A percentile compares a stretch with the other conserved stretches of the same genome.
These are phyloP conservation scores for Colletotrichum incanum DNA, from an alignment of 2,329 filamentous ascomycete genomes.

Conservation along the genomic window DNA sequence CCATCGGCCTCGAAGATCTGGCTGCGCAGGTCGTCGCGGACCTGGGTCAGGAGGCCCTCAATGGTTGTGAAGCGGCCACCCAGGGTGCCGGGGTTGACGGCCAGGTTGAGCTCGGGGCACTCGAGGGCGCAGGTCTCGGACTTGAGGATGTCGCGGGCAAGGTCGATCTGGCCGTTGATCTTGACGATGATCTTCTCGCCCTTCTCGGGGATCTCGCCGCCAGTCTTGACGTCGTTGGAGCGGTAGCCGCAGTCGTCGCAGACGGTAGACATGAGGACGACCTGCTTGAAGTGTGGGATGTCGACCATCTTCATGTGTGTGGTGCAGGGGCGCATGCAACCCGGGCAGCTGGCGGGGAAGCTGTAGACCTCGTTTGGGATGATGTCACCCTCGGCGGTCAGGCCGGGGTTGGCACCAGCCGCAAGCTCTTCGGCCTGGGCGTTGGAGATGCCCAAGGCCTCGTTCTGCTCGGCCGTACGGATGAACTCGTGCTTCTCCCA, in stretches of 20 bases:
- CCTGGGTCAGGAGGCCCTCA: slow-evolving; percentile 92
- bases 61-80: slow-evolving; percentile 98
- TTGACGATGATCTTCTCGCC: slow-evolving; percentile 87
- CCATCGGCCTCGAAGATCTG: slow-evolving; percentile 87
- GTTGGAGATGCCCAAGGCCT: slow-evolving; percentile 82
- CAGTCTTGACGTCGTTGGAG: slow-evolving; percentile 98
- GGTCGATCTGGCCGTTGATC: slow-evolving; percentile 77
- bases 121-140: slow-evolving; percentile 91
- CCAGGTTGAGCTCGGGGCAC: slow-evolving; percentile 89
- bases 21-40: slow-evolving; percentile 88
- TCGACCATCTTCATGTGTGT: slow-evolving; percentile 99
- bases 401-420: slow-evolving; percentile 63
- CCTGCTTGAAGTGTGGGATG: slow-evolving; percentile 98
- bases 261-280: slow-evolving; percentile 94
- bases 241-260: slow-evolving; percentile 95
- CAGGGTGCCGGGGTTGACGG: slow-evolving; percentile 92
- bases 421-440: slow-evolving; percentile 70
- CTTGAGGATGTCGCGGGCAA: slow-evolving; percentile 95
- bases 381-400: slow-evolving; percentile 80
- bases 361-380: slow-evolving; percentile 93
- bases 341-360: slow-evolving; percentile 92
- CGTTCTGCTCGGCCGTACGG: slow-evolving; percentile 89
- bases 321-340: slow-evolving; percentile 86
- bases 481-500: slow-evolving; percentile 90
- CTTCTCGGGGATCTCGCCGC: slow-evolving; percentile 89